Percentiles rank a stretch among this genome's conserved stretches.
Evolutionary conservation across 2,329 filamentous ascomycete species (phyloP).

Genomic region (Exophiala aquamarina): DNA sequence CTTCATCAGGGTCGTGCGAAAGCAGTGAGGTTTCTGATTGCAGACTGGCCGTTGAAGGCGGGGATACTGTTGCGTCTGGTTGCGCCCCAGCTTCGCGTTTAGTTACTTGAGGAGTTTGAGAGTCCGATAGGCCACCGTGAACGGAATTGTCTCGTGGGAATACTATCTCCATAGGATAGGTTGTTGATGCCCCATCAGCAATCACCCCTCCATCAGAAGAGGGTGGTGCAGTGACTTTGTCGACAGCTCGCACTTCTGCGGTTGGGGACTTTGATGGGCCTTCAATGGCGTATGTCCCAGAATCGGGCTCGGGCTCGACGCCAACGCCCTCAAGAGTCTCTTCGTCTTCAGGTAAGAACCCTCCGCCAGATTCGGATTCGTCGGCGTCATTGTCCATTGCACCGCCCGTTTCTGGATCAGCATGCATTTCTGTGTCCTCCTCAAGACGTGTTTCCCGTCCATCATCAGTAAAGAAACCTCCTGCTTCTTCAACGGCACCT

Average conservation of each 20-base stretch:
- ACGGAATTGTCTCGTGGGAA: too few relatives aligned
- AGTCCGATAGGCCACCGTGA: too few relatives aligned
- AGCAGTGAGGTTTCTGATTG: slow-evolving; percentile 31
- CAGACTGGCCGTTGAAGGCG: background rate
- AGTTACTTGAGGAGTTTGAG: background rate
- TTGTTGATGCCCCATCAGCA: too few relatives aligned
- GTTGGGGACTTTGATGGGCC: too few relatives aligned
- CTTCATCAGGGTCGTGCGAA: slow-evolving; percentile 64
- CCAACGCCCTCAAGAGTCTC: slow-evolving; percentile 1
- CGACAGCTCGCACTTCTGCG: too few relatives aligned
- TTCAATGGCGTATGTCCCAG: background rate
- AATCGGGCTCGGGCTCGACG: slow-evolving; percentile 3
- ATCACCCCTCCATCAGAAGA: background rate
- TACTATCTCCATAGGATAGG: too few relatives aligned
- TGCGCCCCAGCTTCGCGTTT: background rate
- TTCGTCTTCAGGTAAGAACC: slow-evolving; percentile 32
- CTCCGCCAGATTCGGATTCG: slow-evolving; percentile 24
- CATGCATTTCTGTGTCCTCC: background rate
- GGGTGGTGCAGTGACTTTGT: too few relatives aligned
- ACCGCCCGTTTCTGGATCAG: background rate
- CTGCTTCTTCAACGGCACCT: slow-evolving; percentile 33
- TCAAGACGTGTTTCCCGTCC: background rate
- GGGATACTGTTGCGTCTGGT: background rate
- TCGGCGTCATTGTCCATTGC: background rate
- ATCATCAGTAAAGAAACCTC: slow-evolving; percentile 41